Percentiles rank a stretch among this genome's conserved stretches.
Conservation (phyloP, 208 protist species). For the Phytomonas francai region DNA sequence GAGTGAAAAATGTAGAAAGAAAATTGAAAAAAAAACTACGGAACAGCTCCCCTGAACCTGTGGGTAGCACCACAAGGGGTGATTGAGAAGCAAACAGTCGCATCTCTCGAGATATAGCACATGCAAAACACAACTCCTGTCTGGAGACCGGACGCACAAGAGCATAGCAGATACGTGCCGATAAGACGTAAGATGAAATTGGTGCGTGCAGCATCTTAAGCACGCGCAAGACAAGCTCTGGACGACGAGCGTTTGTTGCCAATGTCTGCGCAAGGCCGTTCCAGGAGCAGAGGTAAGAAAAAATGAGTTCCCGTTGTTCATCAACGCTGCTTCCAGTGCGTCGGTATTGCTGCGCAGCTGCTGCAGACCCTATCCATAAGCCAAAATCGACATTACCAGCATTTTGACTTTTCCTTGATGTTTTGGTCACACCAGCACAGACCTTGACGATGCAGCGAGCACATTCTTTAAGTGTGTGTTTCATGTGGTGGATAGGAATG, state of each 20-base stretch:
- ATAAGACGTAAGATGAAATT: background rate
- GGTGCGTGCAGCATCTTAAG: background rate
- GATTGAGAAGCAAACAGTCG: slow-evolving; percentile 16
- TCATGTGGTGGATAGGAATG: background rate
- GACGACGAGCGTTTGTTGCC: slow-evolving; percentile 29
- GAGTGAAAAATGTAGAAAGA: slow-evolving; percentile 28
- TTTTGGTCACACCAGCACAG: background rate
- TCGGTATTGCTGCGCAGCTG: background rate
- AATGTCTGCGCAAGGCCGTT: slow-evolving; percentile 30
- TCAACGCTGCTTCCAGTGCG: background rate
- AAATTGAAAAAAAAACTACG: slow-evolving; percentile 16
- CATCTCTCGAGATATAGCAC: slow-evolving; percentile 12
- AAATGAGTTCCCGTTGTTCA: slow-evolving; percentile 8
- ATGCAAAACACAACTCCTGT: slow-evolving; percentile 28
- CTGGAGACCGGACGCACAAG: slow-evolving; percentile 45
- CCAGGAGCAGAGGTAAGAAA: slow-evolving; percentile 32
- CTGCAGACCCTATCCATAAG: background rate
- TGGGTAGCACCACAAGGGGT: slow-evolving; percentile 17
- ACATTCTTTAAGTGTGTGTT: background rate
- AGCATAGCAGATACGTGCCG: slow-evolving; percentile 21
- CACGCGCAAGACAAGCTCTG: slow-evolving; percentile 23
- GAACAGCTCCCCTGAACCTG: slow-evolving; percentile 8
- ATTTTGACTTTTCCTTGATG: background rate
- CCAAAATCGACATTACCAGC: background rate
- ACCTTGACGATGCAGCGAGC: background rate